Evolutionary conservation across 257 asterid genomes (phyloP).

Genomic region (Verbascum thapsus): DNA sequence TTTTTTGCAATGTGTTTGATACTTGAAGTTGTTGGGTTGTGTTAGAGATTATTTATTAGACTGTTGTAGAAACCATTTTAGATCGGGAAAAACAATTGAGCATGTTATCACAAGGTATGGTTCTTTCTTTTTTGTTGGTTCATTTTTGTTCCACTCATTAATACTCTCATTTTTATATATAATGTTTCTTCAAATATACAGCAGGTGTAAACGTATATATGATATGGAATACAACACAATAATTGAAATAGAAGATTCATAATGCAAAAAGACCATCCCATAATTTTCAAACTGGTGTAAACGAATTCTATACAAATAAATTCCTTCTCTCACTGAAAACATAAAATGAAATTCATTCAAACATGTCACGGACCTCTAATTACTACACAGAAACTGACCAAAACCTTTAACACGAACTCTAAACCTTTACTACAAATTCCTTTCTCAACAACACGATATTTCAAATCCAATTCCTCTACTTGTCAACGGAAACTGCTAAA

Average conservation of each 20-base stretch:
- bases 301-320: conserved; percentile 32
- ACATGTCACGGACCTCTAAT: conserved; percentile 17
- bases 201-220: too few relatives aligned
- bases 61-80: conserved; percentile 9
- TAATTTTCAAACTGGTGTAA: too few relatives aligned
- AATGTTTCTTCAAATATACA: too few relatives aligned
- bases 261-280: too few relatives aligned
- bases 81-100: too few relatives aligned
- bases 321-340: neutral
- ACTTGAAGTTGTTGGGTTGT: conserved; percentile 22
- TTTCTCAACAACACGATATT: conserved; percentile 15
- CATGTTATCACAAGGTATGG: too few relatives aligned
- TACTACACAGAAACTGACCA: conserved; percentile 23
- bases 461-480: too few relatives aligned
- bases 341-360: neutral
- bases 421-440: conserved; percentile 21
- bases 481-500: conserved; percentile 12
- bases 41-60: conserved; percentile 29
- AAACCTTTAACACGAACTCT: neutral
- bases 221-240: too few relatives aligned
- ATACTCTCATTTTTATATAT: too few relatives aligned
- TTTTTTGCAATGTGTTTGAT: conserved; percentile 16
- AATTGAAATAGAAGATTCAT: too few relatives aligned
- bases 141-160: too few relatives aligned
- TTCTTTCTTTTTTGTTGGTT: too few relatives aligned